Base-by-base conservation (phyloP, 2,329 filamentous ascomycete genomes). In the Colletotrichum sp. region DNA sequence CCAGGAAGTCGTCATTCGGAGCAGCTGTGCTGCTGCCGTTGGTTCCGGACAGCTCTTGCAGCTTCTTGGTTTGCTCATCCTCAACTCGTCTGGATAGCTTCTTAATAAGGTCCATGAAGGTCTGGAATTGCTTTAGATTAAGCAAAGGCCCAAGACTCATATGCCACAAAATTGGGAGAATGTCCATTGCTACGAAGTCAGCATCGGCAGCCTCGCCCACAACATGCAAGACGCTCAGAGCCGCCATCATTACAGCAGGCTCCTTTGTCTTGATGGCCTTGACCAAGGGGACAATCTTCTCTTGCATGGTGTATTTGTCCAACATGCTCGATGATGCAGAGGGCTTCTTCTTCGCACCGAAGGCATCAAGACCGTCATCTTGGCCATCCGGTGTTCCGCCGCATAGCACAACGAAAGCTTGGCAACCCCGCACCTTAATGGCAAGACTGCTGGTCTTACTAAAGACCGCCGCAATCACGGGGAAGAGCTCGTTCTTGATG, bases 301-400 rank as follows among this genome's bases (percentile, higher is more conserved):
- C 97, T 83, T 99, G 97, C 86, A 99, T 96, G 0, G 97, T 99
- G 82, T 97, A 99, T 84, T 99, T 99, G 86, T 99, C 97, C 32
- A 99, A 88, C 5, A 96, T 96, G 3, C 93, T 95, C 1, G 94
- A 94, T 1, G 91, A 94, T 5, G 90, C 91, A 3, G 90, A 87
- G 81, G 93, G 93, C 74, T 91, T 90, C 80, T 90, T 91, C 66
- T 90, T 87, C 68, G 87, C 84, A 57, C 86, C 81, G 82, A 96
- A 87, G 1, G 95, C 96, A 78, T 95, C 93, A 4, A 98, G 88
- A 6, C 95, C 96, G 82, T 97, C 95, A 63, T 91, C 87, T 55
- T 87, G 86, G 2, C 85, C 84, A 74, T 90, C 88, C 21, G 87
- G 84, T 7, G 90, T 89, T 6, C 96, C 96, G 36, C 97, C 97